These are phyloP conservation scores for Vanilla planifolia DNA, from an alignment of 106 monocot species.

Conservation along the genomic window DNA sequence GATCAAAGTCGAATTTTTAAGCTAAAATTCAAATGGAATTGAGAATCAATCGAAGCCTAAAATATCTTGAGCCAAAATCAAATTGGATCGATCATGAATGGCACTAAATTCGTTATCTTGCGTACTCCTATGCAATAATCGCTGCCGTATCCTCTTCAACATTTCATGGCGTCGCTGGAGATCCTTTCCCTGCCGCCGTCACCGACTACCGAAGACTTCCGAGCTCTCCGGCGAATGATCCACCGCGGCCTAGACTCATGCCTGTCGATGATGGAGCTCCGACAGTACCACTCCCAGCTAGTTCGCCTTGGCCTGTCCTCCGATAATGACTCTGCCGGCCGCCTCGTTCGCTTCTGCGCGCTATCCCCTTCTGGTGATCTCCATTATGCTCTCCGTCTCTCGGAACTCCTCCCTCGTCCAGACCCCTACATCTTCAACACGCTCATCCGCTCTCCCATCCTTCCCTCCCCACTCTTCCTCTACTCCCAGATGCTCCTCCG, in stretches of 20 bases:
- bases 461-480: slow-evolving; percentile 11
- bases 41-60: too few species aligned
- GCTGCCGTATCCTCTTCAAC: too few species aligned
- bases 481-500: slow-evolving; percentile 33
- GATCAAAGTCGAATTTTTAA: too few species aligned
- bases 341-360: slow-evolving; percentile 7
- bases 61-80: too few species aligned
- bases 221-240: background rate
- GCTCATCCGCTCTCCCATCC: background rate
- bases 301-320: slow-evolving; percentile 5
- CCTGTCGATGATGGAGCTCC: slow-evolving; percentile 11
- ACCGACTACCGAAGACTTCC: background rate
- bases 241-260: background rate
- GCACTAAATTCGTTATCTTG: too few species aligned
- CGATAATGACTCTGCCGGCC: background rate
- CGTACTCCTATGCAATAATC: too few species aligned
- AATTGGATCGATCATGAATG: too few species aligned
- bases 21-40: too few species aligned
- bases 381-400: slow-evolving; percentile 6
- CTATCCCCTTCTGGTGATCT: slow-evolving; percentile 6
- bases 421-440: slow-evolving; percentile 12
- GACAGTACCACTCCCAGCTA: slow-evolving; percentile 12
- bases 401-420: slow-evolving; percentile 3
- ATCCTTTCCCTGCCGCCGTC: background rate
- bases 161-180: background rate